Conservation (phyloP, 371 early-diverging fungal genomes). For the Capniomyces stellatus region DNA sequence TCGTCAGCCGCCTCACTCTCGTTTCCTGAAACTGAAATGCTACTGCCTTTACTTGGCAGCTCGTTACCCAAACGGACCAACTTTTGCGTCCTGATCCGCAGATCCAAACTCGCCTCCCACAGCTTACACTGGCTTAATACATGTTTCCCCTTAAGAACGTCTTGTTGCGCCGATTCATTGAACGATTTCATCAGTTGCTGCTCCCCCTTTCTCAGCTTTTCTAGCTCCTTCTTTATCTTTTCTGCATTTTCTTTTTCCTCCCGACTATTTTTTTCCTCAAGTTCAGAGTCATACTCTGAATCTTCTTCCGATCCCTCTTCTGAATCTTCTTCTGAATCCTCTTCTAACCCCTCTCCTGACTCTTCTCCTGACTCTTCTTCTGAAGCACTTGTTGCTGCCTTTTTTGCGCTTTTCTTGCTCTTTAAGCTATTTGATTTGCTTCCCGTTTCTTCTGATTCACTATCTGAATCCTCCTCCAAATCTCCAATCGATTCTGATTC, state of each 20-base stretch:
- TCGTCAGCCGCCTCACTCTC: slow-evolving; percentile 33
- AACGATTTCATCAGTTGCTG: slow-evolving; percentile 47
- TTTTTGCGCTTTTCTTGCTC: no score
- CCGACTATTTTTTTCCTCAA: slow-evolving; percentile 7
- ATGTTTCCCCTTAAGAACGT: slow-evolving; percentile 76
- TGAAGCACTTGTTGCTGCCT: no score
- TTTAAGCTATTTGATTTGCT: no score
- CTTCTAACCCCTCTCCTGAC: no score
- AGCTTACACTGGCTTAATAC: slow-evolving; percentile 53
- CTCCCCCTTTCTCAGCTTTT: slow-evolving; percentile 61
- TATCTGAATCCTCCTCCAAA: slow-evolving; percentile 8
- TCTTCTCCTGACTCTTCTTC: neutral
- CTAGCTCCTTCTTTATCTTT: slow-evolving; percentile 44
- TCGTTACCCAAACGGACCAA: slow-evolving; percentile 52
- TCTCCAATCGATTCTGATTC: slow-evolving; percentile 24
- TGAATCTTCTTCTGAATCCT: slow-evolving; percentile 26
- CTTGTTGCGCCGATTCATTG: slow-evolving; percentile 48
- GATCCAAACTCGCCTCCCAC: slow-evolving; percentile 75
- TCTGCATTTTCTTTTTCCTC: slow-evolving; percentile 5
- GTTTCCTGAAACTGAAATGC: neutral
- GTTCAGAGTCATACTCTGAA: slow-evolving; percentile 8
- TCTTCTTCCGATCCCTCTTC: slow-evolving; percentile 11
- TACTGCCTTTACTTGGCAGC: slow-evolving; percentile 37
- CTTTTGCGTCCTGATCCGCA: slow-evolving; percentile 78
- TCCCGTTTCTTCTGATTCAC: slow-evolving; percentile 2